A percentile compares a stretch with the other conserved stretches of the same genome.
phyloP scores from a whole-genome alignment of 495 filamentous ascomycete species.

The Penicillium desertorum region DNA sequence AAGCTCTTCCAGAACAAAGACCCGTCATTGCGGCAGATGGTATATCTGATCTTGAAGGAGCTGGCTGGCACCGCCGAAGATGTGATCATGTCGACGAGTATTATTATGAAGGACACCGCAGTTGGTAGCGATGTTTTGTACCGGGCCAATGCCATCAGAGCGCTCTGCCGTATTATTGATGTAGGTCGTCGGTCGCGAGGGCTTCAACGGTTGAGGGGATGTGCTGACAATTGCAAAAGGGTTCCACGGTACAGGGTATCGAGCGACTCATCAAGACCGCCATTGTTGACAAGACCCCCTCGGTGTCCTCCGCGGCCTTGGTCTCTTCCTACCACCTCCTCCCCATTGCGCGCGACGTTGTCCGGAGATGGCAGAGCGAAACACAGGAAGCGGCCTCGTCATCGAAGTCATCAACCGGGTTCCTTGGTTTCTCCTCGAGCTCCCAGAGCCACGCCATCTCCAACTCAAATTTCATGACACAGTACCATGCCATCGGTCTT shows the following conservation, averaged over 20 bases:
- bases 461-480: constrained; percentile 86
- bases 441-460: constrained; percentile 61
- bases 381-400: constrained; percentile 95
- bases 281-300: constrained; percentile 98
- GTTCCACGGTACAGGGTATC: constrained; percentile 95
- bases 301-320: constrained; percentile 93
- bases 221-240: constrained; percentile 49
- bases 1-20: constrained; percentile 99
- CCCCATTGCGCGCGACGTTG: constrained; percentile 91
- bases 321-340: constrained; percentile 98
- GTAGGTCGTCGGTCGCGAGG: constrained; percentile 46
- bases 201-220: background rate
- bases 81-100: constrained; percentile 99
- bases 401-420: constrained; percentile 81
- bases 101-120: constrained; percentile 99
- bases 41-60: constrained; percentile 97
- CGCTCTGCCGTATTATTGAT: constrained; percentile 96
- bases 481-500: constrained; percentile 98
- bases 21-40: constrained; percentile 97
- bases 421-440: constrained; percentile 83
- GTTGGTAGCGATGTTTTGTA: constrained; percentile 94
- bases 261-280: constrained; percentile 98
- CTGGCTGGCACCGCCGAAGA: constrained; percentile 94
- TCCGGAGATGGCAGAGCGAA: constrained; percentile 97
- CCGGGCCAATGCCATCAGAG: constrained; percentile 93